Evolutionary conservation across 352 stramenopile species (phyloP).

Genomic region (Thalassiosira hispida): DNA sequence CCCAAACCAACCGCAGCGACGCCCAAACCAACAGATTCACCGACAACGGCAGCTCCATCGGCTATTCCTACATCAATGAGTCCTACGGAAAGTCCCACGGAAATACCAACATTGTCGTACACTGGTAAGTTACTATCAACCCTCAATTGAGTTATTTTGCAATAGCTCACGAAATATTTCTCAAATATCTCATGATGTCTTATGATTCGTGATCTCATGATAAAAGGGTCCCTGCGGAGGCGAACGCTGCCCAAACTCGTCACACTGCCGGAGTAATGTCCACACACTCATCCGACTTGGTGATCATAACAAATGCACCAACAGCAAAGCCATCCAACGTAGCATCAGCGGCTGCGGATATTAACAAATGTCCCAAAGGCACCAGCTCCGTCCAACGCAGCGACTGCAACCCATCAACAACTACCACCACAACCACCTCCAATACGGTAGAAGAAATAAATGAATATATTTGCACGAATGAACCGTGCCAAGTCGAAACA

Average conservation of each 20-base stretch:
- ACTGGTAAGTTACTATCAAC: neutral
- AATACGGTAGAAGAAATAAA: neutral
- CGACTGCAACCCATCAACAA: neutral
- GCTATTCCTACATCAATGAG: neutral
- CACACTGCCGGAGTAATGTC: slow-evolving; percentile 18
- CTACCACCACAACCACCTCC: neutral
- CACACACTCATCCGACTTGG: slow-evolving; percentile 6
- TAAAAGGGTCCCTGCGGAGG: slow-evolving; percentile 36
- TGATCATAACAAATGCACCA: neutral
- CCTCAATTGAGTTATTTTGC: slow-evolving; percentile 1
- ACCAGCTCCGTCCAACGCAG: neutral
- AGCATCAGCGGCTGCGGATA: too few species aligned
- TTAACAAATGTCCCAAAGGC: too few species aligned
- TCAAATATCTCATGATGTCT: neutral
- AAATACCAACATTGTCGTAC: slow-evolving; percentile 1
- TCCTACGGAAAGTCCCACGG: slow-evolving; percentile 6
- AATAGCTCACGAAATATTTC: slow-evolving; percentile 13
- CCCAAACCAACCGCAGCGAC: neutral
- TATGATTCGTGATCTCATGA: neutral
- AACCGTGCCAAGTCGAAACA: slow-evolving; percentile 24
- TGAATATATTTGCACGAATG: slow-evolving; percentile 28
- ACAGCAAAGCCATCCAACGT: neutral
- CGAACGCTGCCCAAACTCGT: slow-evolving; percentile 4
- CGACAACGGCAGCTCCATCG: neutral
- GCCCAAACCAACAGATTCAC: neutral